Percentiles rank a stretch among this genome's conserved stretches.
Evolutionary conservation across 2,329 filamentous ascomycete genomes (phyloP).

Genomic region (Talaromyces sp.): DNA sequence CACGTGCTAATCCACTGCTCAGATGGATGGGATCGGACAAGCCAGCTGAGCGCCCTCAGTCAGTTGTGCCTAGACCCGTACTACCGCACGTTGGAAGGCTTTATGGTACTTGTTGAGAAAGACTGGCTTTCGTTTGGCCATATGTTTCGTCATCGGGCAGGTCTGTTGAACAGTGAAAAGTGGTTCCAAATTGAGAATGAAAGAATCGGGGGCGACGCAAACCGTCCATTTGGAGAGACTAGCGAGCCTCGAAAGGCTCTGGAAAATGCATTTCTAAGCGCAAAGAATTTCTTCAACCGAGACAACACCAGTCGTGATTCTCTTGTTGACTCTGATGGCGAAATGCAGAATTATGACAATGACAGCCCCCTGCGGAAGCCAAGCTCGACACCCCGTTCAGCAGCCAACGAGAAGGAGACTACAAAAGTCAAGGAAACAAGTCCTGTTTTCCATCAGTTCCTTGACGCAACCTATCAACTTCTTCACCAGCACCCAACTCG

Average conservation of each 20-base stretch:
- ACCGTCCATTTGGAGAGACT: conserved; percentile 35
- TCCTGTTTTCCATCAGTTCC: conserved; percentile 95
- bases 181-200: conserved; percentile 91
- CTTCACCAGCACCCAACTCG: conserved; percentile 77
- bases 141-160: conserved; percentile 92
- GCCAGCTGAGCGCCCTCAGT: conserved; percentile 84
- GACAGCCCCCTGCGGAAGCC: conserved; percentile 37
- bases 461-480: conserved; percentile 90
- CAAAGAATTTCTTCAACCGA: conserved; percentile 85
- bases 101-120: conserved; percentile 91
- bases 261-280: conserved; percentile 77
- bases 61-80: conserved; percentile 95
- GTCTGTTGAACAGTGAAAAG: conserved; percentile 81
- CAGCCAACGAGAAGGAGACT: conserved; percentile 55
- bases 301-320: conserved; percentile 63
- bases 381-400: conserved; percentile 25
- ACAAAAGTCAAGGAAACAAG: conserved; percentile 84
- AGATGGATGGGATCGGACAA: conserved; percentile 96
- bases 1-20: conserved; percentile 97
- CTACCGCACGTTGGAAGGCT: conserved; percentile 88
- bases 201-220: conserved; percentile 53
- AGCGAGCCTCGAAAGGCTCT: conserved; percentile 63
- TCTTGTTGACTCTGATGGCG: conserved; percentile 57
- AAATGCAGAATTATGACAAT: conserved; percentile 46
- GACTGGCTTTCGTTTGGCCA: conserved; percentile 98